Percentiles rank a stretch among this genome's conserved stretches.
These are phyloP conservation scores for Heterococcus sp. DNA, from an alignment of 108 stramenopile species.

Conservation along the genomic window DNA sequence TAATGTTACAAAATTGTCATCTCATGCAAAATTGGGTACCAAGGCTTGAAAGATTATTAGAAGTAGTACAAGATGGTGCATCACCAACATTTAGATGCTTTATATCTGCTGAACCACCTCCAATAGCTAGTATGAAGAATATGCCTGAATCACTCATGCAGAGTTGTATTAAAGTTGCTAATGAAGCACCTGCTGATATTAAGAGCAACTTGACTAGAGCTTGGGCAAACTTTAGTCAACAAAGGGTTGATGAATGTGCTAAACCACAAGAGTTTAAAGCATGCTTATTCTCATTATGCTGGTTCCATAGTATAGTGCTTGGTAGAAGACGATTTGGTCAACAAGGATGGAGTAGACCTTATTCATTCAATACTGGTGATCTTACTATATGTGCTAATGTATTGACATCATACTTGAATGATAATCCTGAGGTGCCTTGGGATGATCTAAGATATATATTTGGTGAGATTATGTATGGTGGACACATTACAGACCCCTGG, in stretches of 20 bases:
- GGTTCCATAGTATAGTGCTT: conserved; percentile 76
- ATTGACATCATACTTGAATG: conserved; percentile 62
- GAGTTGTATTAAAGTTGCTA: conserved; percentile 70
- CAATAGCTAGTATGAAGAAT: conserved; percentile 65
- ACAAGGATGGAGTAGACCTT: conserved; percentile 74
- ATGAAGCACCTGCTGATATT: conserved; percentile 75
- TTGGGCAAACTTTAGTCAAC: conserved; percentile 67
- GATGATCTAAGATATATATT: conserved; percentile 76
- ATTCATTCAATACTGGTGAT: conserved; percentile 72
- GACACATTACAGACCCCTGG: conserved; percentile 78
- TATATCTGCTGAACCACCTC: conserved; percentile 74
- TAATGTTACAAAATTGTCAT: conserved; percentile 80
- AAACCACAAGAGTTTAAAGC: conserved; percentile 72
- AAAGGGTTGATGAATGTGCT: conserved; percentile 55
- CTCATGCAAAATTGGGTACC: conserved; percentile 77
- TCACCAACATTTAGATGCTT: conserved; percentile 71
- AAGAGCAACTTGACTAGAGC: conserved; percentile 69
- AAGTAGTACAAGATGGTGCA: conserved; percentile 66
- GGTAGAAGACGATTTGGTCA: conserved; percentile 72
- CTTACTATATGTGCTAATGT: conserved; percentile 69
- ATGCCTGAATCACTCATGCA: conserved; percentile 78
- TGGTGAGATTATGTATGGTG: conserved; percentile 83
- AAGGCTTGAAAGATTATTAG: conserved; percentile 66
- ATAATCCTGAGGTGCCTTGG: conserved; percentile 69
- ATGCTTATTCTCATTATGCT: conserved; percentile 73